Conservation (phyloP, 2,329 filamentous ascomycete genomes). For the Phyllosticta citriasiana region DNA sequence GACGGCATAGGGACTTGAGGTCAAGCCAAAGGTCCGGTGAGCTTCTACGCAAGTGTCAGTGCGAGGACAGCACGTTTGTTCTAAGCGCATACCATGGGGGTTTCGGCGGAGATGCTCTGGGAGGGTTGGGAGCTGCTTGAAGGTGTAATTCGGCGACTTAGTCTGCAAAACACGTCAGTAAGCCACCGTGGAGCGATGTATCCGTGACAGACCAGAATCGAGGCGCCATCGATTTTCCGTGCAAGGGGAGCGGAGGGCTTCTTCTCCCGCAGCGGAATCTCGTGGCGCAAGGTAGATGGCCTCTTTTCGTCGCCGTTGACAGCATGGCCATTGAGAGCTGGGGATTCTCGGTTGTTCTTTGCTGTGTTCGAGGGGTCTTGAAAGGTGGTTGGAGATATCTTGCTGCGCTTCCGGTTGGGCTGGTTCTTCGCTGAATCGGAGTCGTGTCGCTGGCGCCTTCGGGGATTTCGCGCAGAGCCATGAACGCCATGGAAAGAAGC, state of each 20-base stretch:
- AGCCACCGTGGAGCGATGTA: constrained; percentile 9
- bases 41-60: constrained; percentile 16
- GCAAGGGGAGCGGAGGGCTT: constrained; percentile 18
- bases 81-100: constrained; percentile 44
- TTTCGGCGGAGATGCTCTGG: constrained; percentile 65
- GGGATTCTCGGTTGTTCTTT: constrained; percentile 21
- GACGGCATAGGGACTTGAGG: constrained; percentile 61
- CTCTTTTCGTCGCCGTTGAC: constrained; percentile 17
- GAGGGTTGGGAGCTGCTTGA: constrained; percentile 73
- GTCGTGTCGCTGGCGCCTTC: constrained; percentile 36
- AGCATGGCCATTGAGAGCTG: constrained; percentile 23
- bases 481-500: constrained; percentile 26
- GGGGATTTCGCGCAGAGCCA: constrained; percentile 33
- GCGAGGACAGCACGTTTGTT: constrained; percentile 6
- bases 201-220: constrained; percentile 50
- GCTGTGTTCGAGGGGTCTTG: constrained; percentile 17
- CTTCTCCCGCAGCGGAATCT: constrained; percentile 33
- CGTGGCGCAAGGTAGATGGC: constrained; percentile 22
- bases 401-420: constrained; percentile 38
- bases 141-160: constrained; percentile 73
- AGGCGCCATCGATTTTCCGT: constrained; percentile 55
- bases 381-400: constrained; percentile 35
- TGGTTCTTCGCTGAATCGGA: constrained; percentile 31
- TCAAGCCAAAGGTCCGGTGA: constrained; percentile 38
- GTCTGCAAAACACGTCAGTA: constrained; percentile 42